Percentiles rank a stretch among this genome's conserved stretches.
These are phyloP conservation scores for Candida dajiaensis DNA, from an alignment of 805 yeast species.

Conservation along the genomic window DNA sequence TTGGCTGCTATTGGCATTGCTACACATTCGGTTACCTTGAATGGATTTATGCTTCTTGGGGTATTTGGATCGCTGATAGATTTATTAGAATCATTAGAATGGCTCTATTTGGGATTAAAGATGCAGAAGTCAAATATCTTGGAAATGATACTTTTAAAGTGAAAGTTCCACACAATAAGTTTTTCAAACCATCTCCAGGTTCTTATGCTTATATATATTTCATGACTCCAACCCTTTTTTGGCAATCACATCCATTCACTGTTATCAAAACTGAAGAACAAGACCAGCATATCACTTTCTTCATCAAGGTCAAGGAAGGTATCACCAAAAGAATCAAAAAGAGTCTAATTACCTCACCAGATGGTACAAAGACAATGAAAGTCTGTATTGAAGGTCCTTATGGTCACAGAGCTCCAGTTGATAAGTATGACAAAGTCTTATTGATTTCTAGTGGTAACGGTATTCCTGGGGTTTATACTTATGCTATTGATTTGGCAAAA, in stretches of 20 bases:
- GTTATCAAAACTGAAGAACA: slow-evolving; percentile 25
- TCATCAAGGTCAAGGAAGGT: slow-evolving; percentile 47
- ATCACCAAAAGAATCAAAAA: slow-evolving; percentile 37
- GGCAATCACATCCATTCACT: slow-evolving; percentile 73
- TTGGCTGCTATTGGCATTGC: slow-evolving; percentile 56
- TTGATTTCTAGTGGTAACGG: slow-evolving; percentile 47
- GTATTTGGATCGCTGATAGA: slow-evolving; percentile 32
- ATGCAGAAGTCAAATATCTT: slow-evolving; percentile 11
- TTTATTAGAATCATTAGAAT: slow-evolving; percentile 36
- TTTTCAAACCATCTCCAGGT: slow-evolving; percentile 47
- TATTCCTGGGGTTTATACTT: slow-evolving; percentile 40
- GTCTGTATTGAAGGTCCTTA: slow-evolving; percentile 56
- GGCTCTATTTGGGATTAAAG: slow-evolving; percentile 9
- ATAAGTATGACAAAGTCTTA: slow-evolving; percentile 30
- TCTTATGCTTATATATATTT: slow-evolving; percentile 49
- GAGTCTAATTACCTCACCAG: slow-evolving; percentile 26
- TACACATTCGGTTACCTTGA: slow-evolving; percentile 20
- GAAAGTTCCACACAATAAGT: slow-evolving; percentile 31
- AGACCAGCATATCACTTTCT: slow-evolving; percentile 15
- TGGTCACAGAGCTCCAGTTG: slow-evolving; percentile 36
- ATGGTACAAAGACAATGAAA: slow-evolving; percentile 19
- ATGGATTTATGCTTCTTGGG: slow-evolving; percentile 35
- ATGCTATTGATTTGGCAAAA: slow-evolving; percentile 25
- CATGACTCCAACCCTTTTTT: slow-evolving; percentile 41
- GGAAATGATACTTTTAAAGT: slow-evolving; percentile 41